phyloP scores from a whole-genome alignment of 2,329 filamentous ascomycete species.

The Stenocarpella maydis region DNA sequence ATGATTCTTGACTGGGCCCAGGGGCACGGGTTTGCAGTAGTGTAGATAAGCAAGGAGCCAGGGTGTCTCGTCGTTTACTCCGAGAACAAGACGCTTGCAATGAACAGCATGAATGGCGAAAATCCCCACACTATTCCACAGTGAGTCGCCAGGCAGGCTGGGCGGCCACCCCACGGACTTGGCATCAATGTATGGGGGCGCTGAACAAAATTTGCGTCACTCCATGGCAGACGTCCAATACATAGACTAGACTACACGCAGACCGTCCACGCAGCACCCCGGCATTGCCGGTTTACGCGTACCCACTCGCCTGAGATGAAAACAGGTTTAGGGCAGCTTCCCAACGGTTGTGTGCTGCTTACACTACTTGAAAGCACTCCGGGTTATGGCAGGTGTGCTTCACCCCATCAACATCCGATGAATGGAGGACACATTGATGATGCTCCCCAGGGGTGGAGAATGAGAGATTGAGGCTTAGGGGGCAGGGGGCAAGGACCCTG shows the following conservation, averaged over 20 bases:
- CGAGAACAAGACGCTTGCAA: background rate
- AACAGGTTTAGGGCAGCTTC: slow-evolving; percentile 6
- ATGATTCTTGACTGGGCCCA: background rate
- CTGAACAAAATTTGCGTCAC: background rate
- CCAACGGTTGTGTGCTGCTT: background rate
- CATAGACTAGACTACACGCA: too few species aligned
- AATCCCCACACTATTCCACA: background rate
- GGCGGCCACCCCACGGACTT: slow-evolving; percentile 8
- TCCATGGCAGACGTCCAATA: background rate
- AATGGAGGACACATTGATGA: background rate
- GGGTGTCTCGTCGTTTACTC: background rate
- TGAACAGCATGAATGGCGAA: background rate
- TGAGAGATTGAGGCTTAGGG: slow-evolving; percentile 22
- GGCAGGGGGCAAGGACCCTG: background rate
- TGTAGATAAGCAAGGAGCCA: background rate
- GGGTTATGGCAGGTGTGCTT: background rate
- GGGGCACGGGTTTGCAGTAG: background rate
- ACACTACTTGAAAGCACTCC: background rate
- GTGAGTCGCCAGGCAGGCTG: background rate
- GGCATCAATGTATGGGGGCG: too few species aligned
- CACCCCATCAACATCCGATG: background rate
- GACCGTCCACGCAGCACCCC: too few species aligned
- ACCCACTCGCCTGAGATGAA: background rate
- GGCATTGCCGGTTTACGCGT: background rate
- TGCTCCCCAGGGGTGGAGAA: background rate